These are phyloP conservation scores for Tylopilus vinaceipallidus DNA, from an alignment of 768 basidiomycete species.

Conservation along the genomic window DNA sequence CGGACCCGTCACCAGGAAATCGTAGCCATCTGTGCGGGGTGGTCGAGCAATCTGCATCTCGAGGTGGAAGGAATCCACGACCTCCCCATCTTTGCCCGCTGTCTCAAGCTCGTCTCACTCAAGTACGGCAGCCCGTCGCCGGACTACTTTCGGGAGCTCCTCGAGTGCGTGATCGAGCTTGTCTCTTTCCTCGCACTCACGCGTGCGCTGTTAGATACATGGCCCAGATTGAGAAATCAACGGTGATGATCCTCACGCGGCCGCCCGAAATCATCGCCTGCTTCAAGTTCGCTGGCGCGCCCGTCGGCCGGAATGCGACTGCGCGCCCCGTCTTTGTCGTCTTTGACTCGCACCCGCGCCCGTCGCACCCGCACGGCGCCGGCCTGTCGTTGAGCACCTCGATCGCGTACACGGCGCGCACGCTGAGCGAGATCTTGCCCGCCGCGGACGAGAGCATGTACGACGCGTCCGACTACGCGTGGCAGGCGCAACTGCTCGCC, in stretches of 20 bases:
- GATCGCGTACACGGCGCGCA: conserved; percentile 40
- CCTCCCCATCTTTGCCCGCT: conserved; percentile 47
- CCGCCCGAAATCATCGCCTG: conserved; percentile 69
- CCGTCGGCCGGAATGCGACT: background rate
- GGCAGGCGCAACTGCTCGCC: conserved; percentile 63
- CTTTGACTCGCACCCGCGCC: conserved; percentile 68
- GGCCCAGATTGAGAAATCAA: conserved; percentile 22
- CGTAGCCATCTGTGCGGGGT: conserved; percentile 52
- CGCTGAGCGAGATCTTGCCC: conserved; percentile 47
- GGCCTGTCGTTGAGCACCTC: conserved; percentile 55
- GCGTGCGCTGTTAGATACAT: too few relatives aligned
- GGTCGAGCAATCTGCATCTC: conserved; percentile 53
- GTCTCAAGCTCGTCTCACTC: conserved; percentile 35
- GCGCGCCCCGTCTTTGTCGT: conserved; percentile 45
- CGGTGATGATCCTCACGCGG: conserved; percentile 57
- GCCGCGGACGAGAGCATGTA: conserved; percentile 44
- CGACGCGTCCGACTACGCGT: conserved; percentile 45
- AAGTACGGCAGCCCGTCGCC: conserved; percentile 39
- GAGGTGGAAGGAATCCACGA: conserved; percentile 53
- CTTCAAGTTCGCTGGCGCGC: conserved; percentile 32
- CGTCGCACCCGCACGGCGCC: conserved; percentile 56
- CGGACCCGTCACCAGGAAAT: conserved; percentile 43
- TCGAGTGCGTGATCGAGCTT: conserved; percentile 20
- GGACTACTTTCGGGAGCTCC: conserved; percentile 35
- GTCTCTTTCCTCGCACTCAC: too few relatives aligned